Conservation (phyloP, 2,329 filamentous ascomycete genomes). For the Arthroderma uncinatum region DNA sequence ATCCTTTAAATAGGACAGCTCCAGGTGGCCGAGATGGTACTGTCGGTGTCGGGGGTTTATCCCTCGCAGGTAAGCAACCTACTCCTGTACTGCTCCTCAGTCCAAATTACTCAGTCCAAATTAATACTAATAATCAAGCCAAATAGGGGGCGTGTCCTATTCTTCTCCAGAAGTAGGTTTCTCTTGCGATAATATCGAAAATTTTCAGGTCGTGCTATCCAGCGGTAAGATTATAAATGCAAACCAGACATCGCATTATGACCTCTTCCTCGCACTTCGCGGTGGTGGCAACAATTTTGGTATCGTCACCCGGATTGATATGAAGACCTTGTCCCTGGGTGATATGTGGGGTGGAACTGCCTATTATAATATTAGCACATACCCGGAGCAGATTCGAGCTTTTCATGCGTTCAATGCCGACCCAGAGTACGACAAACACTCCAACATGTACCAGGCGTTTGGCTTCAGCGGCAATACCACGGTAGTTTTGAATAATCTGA, state of each 20-base stretch:
- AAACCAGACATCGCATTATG: constrained; percentile 28
- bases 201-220: constrained; percentile 31
- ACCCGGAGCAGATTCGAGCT: not conserved
- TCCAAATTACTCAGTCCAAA: too few species aligned
- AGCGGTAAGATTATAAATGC: constrained; percentile 29
- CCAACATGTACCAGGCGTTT: too few species aligned
- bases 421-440: too few species aligned
- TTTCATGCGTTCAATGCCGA: not conserved
- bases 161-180: constrained; percentile 26
- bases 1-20: constrained; percentile 23
- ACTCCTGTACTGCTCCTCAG: too few species aligned
- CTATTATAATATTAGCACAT: not conserved
- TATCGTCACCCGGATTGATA: constrained; percentile 31
- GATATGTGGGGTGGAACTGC: constrained; percentile 30
- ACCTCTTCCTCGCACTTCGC: constrained; percentile 40
- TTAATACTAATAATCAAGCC: not conserved
- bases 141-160: constrained; percentile 25
- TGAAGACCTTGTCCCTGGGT: constrained; percentile 30
- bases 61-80: constrained; percentile 23
- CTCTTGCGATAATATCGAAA: constrained; percentile 27
- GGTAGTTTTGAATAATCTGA: too few species aligned
- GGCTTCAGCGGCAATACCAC: too few species aligned
- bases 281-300: constrained; percentile 36
- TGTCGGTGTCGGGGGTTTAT: constrained; percentile 23
- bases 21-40: constrained; percentile 25